Evolutionary conservation across 352 stramenopile species (phyloP).

Genomic region (Phytophthora brassicae): DNA sequence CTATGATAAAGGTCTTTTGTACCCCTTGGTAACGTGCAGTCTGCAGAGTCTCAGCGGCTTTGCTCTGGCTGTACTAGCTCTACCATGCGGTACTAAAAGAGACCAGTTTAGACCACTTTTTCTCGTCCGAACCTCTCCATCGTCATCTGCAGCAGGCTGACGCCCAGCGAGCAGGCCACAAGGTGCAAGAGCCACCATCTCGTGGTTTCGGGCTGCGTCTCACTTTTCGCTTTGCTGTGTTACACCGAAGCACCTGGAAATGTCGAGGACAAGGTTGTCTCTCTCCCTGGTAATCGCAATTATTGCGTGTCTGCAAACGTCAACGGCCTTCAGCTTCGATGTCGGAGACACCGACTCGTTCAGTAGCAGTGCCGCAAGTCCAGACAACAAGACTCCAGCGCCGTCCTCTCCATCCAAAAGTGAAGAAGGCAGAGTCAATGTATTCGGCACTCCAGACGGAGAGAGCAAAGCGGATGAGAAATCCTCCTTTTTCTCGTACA

Average conservation of each 20-base stretch:
- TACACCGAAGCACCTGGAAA: slow-evolving; percentile 20
- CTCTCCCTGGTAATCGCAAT: slow-evolving; percentile 5
- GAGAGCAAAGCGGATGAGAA: neutral
- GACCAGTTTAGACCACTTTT: slow-evolving; percentile 6
- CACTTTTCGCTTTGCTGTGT: slow-evolving; percentile 26
- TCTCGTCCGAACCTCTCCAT: neutral
- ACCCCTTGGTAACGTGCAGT: no score
- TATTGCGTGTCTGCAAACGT: neutral
- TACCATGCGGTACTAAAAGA: slow-evolving; percentile 15
- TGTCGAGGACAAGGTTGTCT: slow-evolving; percentile 17
- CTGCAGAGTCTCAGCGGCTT: slow-evolving; percentile 18
- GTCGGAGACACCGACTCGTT: neutral
- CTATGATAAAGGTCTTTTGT: no score
- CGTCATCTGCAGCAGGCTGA: slow-evolving; percentile 14
- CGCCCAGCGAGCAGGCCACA: slow-evolving; percentile 13
- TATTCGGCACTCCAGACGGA: neutral
- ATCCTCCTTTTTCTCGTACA: slow-evolving; percentile 31
- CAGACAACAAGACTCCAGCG: neutral
- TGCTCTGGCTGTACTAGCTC: slow-evolving; percentile 25
- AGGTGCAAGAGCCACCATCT: slow-evolving; percentile 15
- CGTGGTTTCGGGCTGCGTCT: slow-evolving; percentile 16
- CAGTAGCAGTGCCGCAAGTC: neutral
- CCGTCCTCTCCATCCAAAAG: neutral
- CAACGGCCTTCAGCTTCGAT: neutral
- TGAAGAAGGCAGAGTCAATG: neutral